phyloP scores from a whole-genome alignment of 2,329 filamentous ascomycete species.

The Clathrospora elynae region DNA sequence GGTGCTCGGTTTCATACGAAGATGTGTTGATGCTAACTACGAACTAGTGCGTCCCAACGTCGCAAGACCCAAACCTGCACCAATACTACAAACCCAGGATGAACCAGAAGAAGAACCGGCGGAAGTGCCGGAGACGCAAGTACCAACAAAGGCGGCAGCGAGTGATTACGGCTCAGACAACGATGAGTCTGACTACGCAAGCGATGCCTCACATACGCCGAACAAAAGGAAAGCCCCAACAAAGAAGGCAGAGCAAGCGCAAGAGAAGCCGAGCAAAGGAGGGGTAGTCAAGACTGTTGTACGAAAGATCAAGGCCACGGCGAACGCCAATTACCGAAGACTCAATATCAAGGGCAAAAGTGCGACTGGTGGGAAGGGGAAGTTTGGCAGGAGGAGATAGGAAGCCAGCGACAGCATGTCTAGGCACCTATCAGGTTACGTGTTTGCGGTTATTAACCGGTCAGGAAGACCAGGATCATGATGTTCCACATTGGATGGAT shows the following conservation, averaged over 20 bases:
- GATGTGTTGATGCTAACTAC: conserved; percentile 24
- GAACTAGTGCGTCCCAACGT: conserved; percentile 47
- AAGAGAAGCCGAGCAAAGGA: conserved; percentile 26
- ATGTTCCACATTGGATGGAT: neutral
- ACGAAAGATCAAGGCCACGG: conserved; percentile 53
- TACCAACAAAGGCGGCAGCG: conserved; percentile 37
- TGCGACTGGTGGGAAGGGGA: conserved; percentile 47
- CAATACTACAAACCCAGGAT: conserved; percentile 27
- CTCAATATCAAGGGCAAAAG: conserved; percentile 59
- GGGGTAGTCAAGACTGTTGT: conserved; percentile 47
- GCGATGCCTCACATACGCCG: conserved; percentile 45
- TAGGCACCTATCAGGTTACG: neutral
- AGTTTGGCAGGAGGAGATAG: conserved; percentile 45
- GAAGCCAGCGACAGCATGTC: neutral
- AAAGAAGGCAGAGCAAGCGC: conserved; percentile 20
- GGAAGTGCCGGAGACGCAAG: conserved; percentile 42
- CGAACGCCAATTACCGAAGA: conserved; percentile 55
- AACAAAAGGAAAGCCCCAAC: conserved; percentile 34
- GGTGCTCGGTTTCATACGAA: conserved; percentile 8
- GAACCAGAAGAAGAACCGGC: conserved; percentile 49
- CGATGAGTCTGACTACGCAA: conserved; percentile 51
- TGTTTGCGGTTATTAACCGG: neutral
- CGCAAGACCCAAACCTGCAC: conserved; percentile 52
- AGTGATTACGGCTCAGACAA: conserved; percentile 44
- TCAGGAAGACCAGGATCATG: neutral